Percentiles rank a stretch among this genome's conserved stretches.
Conservation (phyloP, 306 rosid species). For the Vachellia collinsii region DNA sequence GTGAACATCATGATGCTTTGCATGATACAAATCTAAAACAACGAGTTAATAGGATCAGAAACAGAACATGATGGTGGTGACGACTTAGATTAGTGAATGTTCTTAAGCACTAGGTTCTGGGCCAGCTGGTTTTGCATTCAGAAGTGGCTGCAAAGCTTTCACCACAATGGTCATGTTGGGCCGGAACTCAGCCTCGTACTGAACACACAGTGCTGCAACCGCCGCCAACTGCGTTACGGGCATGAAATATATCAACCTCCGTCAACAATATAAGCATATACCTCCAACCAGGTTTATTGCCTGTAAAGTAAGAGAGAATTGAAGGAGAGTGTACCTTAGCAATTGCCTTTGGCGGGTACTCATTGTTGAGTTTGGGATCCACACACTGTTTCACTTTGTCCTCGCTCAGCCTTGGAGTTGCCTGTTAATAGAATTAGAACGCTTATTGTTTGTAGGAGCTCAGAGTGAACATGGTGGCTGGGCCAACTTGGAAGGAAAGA, state of each 20-base stretch:
- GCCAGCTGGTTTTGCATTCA: constrained; percentile 83
- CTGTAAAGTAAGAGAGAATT: not conserved
- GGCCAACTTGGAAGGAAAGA: not conserved
- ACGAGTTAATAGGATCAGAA: constrained; percentile 15
- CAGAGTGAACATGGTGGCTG: constrained; percentile 4
- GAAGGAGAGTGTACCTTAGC: constrained; percentile 70
- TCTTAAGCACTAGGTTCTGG: constrained; percentile 49
- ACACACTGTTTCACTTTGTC: constrained; percentile 98
- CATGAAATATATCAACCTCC: not conserved
- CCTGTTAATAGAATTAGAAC: constrained; percentile 47
- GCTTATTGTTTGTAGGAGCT: not conserved
- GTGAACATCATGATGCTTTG: constrained; percentile 5
- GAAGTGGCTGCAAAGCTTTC: constrained; percentile 95
- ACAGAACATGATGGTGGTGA: not conserved
- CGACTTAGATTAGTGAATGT: not conserved
- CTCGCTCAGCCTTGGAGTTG: constrained; percentile 98
- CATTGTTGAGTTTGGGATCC: constrained; percentile 94
- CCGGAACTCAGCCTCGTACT: constrained; percentile 96
- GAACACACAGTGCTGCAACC: constrained; percentile 97
- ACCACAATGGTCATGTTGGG: constrained; percentile 99
- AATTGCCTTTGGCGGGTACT: constrained; percentile 92
- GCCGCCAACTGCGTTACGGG: constrained; percentile 86
- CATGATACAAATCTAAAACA: constrained; percentile 26
- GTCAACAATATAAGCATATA: constrained; percentile 1
- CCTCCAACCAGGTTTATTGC: not conserved